Base-by-base conservation (phyloP, 108 stramenopile species). In the Discostella stelligeroides region DNA sequence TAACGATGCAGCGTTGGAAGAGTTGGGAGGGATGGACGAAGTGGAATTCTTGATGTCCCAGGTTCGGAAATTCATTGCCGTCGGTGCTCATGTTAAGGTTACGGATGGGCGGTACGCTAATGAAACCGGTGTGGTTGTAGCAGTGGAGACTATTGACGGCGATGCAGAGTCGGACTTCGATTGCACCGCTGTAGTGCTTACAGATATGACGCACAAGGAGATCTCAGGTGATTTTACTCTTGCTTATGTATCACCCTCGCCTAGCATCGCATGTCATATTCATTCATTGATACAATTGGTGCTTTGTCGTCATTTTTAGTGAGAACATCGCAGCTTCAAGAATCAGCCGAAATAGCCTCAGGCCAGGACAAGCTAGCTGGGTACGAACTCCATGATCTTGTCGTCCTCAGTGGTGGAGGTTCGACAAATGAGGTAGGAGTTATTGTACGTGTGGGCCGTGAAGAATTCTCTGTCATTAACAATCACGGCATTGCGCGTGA, bases 71-170 rank as follows among this genome's bases (percentile, higher is more conserved):
- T 81, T 83, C 66, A 93, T 99, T 75, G 82, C 94, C 58, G 85
- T 95, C 13, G 98, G 97, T 49, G 91, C 85, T 8, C 97, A 98
- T 81, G 98, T 98, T 21, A 97, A 98, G 76, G 96, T 99, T 15
- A 95, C 88, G 38, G 96, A 95, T 74, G 97, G 98, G 34, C 80
- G 92, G 21, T 97, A 96, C 76, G 85, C 92, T 23, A 97, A 96
- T 61, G 95, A 97, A 72, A 98, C 98, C 17, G 98, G 98, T 68
- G 90, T 85, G 45, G 95, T 98, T 21, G 92, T 95, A 13, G 90
- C 88, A 24, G 86, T 97, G 14, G 92, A 93, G 68, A 61, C 81
- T 48, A 49, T 89, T 27, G 92, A 94, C 37, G 91, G 92, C 6
- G 92, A 90, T 48, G 85, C 68, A 23, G 69, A 42, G 20, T 63